Base-by-base conservation (phyloP, 129 eudicot species). In the Lactuca saligna region DNA sequence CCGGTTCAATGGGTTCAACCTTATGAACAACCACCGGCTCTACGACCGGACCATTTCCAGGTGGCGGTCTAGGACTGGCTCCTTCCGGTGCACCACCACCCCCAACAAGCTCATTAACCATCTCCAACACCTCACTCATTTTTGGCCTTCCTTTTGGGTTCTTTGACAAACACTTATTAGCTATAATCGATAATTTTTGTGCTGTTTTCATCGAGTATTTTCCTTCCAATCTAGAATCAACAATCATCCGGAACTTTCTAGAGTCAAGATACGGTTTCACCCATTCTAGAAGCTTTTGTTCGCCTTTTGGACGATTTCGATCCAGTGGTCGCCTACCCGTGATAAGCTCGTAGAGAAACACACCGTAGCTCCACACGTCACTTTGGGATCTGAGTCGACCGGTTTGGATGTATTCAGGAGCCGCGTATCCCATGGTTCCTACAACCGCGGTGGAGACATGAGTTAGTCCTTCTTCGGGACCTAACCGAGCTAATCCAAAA, bases 391-490 rank as follows among this genome's bases (percentile, higher is more conserved):
- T 87, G 48, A 90, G 89, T 48, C 87, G 91, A 4, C 97, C 97
- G 7, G 85, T 90, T 78, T 81, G 95, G 46, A 90, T 54, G 79
- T 90, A 90, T 55, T 90, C 97, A 8, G 97, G 97, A 20, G 97
- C 95, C 4, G 97, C 97, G 16, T 90, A 90, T 38, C 97, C 97
- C 85, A 82, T 75, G 37, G 97, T 90, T 65, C 97, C 97, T 4
- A 87, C 97, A 76, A 87, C 96, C 82, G 96, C 95, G 25, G 98
- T 92, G 51, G 98, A 92, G 70, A 92, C 96, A 73, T 92, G 98
- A 64, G 96, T 86, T 48, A 73, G 75, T 66, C 98, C 98, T 75
- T 89, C 98, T 54, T 83, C 61, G 61, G 98, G 98, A 34, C 98
- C 98, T 82, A 93, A 76, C 62, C 98, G 71, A 16, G 98, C 98